A percentile compares a stretch with the other conserved stretches of the same genome.
phyloP scores from a whole-genome alignment of 148 eudicot genomes.

The Rhododendron ovatum region DNA sequence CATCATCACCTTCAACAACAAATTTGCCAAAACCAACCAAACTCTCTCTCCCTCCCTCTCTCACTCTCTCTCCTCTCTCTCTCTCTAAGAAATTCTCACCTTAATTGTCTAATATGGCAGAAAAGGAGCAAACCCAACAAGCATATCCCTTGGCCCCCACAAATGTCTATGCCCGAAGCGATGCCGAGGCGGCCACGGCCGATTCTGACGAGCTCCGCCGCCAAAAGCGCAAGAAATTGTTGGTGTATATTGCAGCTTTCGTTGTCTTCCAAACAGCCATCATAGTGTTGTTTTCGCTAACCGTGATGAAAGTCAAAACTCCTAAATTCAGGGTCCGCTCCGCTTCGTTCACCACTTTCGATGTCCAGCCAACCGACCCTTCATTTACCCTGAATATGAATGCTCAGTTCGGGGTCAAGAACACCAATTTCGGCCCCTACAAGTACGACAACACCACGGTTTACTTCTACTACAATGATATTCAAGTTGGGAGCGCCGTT shows the following conservation, averaged over 20 bases:
- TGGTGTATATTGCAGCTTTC: neutral
- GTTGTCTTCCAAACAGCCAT: neutral
- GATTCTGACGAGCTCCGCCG: neutral
- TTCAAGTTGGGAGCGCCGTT: neutral
- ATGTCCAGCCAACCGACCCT: neutral
- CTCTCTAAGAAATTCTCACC: neutral
- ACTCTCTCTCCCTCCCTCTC: neutral
- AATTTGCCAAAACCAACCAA: neutral
- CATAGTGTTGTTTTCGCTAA: neutral
- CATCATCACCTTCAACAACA: neutral
- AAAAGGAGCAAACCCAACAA: neutral
- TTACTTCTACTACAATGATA: constrained; percentile 7
- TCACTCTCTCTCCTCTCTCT: neutral
- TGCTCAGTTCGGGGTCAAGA: constrained; percentile 15
- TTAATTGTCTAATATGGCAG: neutral
- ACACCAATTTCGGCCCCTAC: constrained; percentile 10
- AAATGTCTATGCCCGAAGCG: neutral
- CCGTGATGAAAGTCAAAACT: constrained; percentile 6
- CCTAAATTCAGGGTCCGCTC: neutral
- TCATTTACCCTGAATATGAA: constrained; percentile 5
- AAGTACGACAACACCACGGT: neutral
- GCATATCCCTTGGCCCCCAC: neutral
- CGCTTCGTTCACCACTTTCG: neutral
- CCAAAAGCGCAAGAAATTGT: neutral
- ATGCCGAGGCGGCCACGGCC: neutral